Conservation (phyloP, 129 eudicot species). For the Saposhnikovia divaricata region DNA sequence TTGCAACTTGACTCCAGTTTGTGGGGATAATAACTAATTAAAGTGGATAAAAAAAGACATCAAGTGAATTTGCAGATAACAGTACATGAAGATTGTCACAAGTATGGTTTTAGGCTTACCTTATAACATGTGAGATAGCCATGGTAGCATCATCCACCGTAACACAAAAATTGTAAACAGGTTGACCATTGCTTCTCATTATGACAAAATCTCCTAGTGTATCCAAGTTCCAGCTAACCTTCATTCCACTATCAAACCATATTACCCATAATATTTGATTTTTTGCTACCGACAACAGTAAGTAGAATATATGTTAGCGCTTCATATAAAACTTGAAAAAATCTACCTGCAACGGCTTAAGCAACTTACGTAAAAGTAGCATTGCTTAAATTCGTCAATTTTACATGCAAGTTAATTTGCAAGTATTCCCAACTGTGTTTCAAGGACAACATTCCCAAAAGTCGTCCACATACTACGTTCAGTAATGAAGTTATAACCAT, state of each 20-base stretch:
- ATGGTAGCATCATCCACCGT: slow-evolving; percentile 97
- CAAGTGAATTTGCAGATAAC: neutral
- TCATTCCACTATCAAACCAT: slow-evolving; percentile 43
- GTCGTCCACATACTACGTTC: neutral
- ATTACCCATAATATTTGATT: slow-evolving; percentile 24
- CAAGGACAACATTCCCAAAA: neutral
- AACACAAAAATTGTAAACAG: slow-evolving; percentile 93
- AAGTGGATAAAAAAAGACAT: neutral
- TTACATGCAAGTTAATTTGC: neutral
- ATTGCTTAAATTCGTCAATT: neutral
- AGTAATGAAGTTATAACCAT: neutral
- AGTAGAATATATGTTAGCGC: neutral
- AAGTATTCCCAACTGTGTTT: neutral
- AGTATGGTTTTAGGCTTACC: slow-evolving; percentile 32
- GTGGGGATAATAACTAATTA: neutral
- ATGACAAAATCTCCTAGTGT: slow-evolving; percentile 97
- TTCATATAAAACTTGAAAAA: neutral
- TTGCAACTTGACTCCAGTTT: neutral
- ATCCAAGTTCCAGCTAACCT: slow-evolving; percentile 92
- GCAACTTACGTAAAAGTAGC: neutral
- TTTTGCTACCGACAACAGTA: neutral
- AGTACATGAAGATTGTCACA: neutral
- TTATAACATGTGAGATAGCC: slow-evolving; percentile 92
- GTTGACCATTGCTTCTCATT: slow-evolving; percentile 98
- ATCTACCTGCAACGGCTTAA: neutral